Percentiles rank a stretch among this genome's conserved stretches.
Conservation (phyloP, 495 filamentous ascomycete species). For the Penicillium malachiteum region DNA sequence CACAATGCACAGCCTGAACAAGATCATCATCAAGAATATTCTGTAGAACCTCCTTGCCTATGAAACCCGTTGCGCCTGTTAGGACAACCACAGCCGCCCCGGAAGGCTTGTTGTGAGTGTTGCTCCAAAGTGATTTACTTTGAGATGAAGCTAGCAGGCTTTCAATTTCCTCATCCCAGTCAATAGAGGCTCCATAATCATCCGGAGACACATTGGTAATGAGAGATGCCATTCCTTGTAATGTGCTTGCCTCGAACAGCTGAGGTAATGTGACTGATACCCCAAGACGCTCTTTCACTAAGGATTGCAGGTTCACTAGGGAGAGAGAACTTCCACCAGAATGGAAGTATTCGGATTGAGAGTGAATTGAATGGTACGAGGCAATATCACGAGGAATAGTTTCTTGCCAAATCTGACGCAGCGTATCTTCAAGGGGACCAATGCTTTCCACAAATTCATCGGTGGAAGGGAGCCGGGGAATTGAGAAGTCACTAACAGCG, state of each 20-base stretch:
- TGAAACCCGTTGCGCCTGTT: constrained; percentile 37
- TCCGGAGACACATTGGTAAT: constrained; percentile 2
- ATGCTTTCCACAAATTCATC: background rate
- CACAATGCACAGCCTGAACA: constrained; percentile 29
- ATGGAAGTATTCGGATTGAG: constrained; percentile 10
- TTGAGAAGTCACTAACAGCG: constrained; percentile 19
- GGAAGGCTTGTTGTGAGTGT: background rate
- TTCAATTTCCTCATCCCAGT: constrained; percentile 25
- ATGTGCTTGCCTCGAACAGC: constrained; percentile 36
- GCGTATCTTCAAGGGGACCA: constrained; percentile 7
- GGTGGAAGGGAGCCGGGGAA: constrained; percentile 6
- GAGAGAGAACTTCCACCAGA: background rate
- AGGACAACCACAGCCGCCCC: constrained; percentile 19
- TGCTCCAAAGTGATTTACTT: background rate
- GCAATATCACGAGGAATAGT: constrained; percentile 17
- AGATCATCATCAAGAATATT: constrained; percentile 19
- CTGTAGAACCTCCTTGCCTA: constrained; percentile 31
- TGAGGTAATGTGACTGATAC: constrained; percentile 23
- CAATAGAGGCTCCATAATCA: constrained; percentile 1
- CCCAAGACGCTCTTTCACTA: constrained; percentile 16
- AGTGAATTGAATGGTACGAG: constrained; percentile 7
- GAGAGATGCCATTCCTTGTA: constrained; percentile 30
- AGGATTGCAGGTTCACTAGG: background rate
- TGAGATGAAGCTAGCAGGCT: background rate
- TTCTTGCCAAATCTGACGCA: constrained; percentile 29